Percentiles rank a stretch among this genome's conserved stretches.
Evolutionary conservation across 352 stramenopile genomes (phyloP).

Genomic region (Pythium dissimile): DNA sequence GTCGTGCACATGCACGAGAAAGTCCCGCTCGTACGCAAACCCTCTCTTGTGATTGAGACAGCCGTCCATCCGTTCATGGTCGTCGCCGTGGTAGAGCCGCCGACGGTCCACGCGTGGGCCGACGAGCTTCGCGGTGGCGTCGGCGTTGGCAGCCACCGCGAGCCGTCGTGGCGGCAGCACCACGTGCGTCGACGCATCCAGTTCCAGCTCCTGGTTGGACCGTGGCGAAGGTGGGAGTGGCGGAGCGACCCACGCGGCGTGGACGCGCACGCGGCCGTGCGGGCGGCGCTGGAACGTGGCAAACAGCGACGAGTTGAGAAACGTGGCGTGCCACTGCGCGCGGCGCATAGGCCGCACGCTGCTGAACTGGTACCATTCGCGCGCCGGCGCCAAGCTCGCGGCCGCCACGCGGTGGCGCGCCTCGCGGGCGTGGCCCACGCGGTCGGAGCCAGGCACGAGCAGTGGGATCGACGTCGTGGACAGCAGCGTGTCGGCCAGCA

Average conservation of each 20-base stretch:
- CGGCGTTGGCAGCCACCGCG: neutral
- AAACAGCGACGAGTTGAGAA: conserved; percentile 51
- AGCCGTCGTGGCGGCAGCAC: conserved; percentile 15
- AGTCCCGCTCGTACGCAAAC: conserved; percentile 63
- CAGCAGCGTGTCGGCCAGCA: conserved; percentile 33
- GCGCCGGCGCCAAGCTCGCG: conserved; percentile 43
- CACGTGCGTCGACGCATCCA: neutral
- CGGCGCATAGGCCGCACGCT: conserved; percentile 37
- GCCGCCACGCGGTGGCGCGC: conserved; percentile 20
- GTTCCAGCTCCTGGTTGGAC: neutral
- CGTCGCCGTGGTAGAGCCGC: neutral
- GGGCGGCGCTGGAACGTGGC: conserved; percentile 32
- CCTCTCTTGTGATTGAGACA: conserved; percentile 12
- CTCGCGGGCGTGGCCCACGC: neutral
- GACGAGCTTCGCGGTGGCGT: conserved; percentile 21
- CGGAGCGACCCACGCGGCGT: conserved; percentile 35
- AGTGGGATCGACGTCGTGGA: conserved; percentile 51
- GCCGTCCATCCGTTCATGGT: conserved; percentile 1
- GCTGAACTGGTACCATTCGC: conserved; percentile 81
- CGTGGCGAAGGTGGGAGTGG: neutral
- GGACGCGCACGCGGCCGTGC: conserved; percentile 47
- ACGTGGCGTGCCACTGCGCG: conserved; percentile 47
- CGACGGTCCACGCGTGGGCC: conserved; percentile 17
- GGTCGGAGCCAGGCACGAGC: conserved; percentile 41
- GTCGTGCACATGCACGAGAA: conserved; percentile 45